A percentile compares a stretch with the other conserved stretches of the same genome.
Evolutionary conservation across 2,329 filamentous ascomycete genomes (phyloP).

Genomic region (Botrytis aclada): DNA sequence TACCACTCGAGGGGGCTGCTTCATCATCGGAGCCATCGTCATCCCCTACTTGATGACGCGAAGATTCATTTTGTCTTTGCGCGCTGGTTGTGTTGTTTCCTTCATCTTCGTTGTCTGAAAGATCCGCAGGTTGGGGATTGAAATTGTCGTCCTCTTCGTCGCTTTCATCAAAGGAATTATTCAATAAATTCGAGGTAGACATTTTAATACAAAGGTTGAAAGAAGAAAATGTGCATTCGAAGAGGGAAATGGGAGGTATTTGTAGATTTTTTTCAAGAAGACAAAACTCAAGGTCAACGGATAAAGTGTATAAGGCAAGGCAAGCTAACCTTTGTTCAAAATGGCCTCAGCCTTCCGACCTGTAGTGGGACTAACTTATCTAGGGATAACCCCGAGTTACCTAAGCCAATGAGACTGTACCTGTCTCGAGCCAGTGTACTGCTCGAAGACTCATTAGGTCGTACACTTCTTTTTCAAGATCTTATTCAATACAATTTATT

Average conservation of each 20-base stretch:
- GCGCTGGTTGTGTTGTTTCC: slow-evolving; percentile 29
- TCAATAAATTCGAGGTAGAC: slow-evolving; percentile 33
- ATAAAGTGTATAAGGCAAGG: slow-evolving; percentile 8
- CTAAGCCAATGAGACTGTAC: slow-evolving; percentile 1
- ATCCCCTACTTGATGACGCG: slow-evolving; percentile 40
- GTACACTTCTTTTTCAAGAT: not conserved
- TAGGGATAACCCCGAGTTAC: not conserved
- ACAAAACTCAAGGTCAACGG: slow-evolving; percentile 4
- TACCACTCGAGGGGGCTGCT: slow-evolving; percentile 41
- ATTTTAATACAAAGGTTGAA: slow-evolving; percentile 26
- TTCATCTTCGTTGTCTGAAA: slow-evolving; percentile 67
- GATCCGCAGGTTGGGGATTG: slow-evolving; percentile 66
- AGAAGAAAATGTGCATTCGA: slow-evolving; percentile 14
- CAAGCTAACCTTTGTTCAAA: slow-evolving; percentile 18
- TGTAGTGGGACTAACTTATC: not conserved
- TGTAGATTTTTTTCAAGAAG: not conserved
- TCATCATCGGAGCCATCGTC: slow-evolving; percentile 47
- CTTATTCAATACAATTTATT: not conserved
- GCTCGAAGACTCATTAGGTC: not conserved
- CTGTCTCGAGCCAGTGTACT: not conserved
- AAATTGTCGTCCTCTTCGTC: slow-evolving; percentile 85
- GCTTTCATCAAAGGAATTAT: slow-evolving; percentile 48
- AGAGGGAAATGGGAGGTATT: not conserved
- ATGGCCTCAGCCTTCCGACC: slow-evolving; percentile 19
- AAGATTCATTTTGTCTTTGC: slow-evolving; percentile 32